Conservation (phyloP, 2,329 filamentous ascomycete species). For the Arthrocladium fulminans region DNA sequence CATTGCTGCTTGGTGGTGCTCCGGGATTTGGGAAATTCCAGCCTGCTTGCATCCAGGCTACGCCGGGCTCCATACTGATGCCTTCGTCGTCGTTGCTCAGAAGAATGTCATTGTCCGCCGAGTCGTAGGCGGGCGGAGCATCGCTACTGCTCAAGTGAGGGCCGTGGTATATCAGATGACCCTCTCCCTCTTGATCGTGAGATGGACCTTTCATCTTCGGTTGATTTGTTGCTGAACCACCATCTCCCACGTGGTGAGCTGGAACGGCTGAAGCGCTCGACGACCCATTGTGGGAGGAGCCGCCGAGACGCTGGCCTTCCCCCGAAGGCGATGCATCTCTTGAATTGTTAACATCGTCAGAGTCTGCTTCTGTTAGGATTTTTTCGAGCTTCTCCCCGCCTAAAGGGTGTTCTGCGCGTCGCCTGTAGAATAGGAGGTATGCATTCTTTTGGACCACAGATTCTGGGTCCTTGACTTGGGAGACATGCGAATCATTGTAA, state of each 20-base stretch:
- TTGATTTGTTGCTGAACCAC: slow-evolving; percentile 44
- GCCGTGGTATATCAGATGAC: background rate
- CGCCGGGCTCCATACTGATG: background rate
- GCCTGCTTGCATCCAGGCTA: background rate
- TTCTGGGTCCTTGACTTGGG: slow-evolving; percentile 49
- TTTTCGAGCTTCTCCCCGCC: slow-evolving; percentile 68
- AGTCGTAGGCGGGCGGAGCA: slow-evolving; percentile 2
- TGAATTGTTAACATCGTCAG: slow-evolving; percentile 33
- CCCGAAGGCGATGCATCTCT: slow-evolving; percentile 51
- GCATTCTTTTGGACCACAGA: slow-evolving; percentile 65
- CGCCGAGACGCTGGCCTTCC: slow-evolving; percentile 81
- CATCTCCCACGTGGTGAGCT: slow-evolving; percentile 58
- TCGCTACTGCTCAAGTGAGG: slow-evolving; percentile 6
- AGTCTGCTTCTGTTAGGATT: slow-evolving; percentile 50
- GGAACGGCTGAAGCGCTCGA: slow-evolving; percentile 80
- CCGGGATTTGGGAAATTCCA: background rate
- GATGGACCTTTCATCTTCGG: slow-evolving; percentile 26
- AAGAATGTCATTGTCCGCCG: slow-evolving; percentile 5
- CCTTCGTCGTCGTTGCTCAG: background rate
- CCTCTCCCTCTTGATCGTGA: slow-evolving; percentile 27
- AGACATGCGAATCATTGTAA: slow-evolving; percentile 80
- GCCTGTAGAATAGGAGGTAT: slow-evolving; percentile 92
- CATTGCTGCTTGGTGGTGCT: slow-evolving; percentile 3
- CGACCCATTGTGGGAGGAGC: slow-evolving; percentile 81
- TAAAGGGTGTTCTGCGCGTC: slow-evolving; percentile 65